Evolutionary conservation across 306 rosid genomes (phyloP), one percentile per base, ranked within the genome.

Genomic region (Leucaena leucocephala): DNA sequence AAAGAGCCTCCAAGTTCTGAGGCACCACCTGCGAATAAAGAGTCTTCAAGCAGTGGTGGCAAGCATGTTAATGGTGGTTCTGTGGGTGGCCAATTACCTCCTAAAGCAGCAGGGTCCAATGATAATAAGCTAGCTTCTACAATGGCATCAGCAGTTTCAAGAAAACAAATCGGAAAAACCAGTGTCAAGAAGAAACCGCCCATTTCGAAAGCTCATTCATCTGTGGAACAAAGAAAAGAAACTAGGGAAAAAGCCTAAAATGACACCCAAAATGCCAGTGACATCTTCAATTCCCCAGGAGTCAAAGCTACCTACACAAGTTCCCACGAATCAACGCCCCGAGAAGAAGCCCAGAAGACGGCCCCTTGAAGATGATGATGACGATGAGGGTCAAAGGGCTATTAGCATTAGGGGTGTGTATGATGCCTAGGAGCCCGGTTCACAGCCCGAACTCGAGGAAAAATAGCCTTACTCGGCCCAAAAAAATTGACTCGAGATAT

Each of bases 251-350:
- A 81, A 13, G 80, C 87, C 90, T 63, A 94, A 84, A 77, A 48
- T 86, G 78, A 36, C 82, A 59, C 86, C 90, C 6, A 92, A 82
- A 83, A 92, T 78, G 71, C 82, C 88, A n/a, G 79, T 85, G 54
- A 73, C 85, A 63, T 65, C 89, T n/a, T 65, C 91, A 76, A 91
- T 75, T 85, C 80, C 89, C 74, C 93, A 89, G 93, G 77, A 81
- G 19, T 84, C 74, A 76, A 94, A 85, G 84, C 92, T 90, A 8
- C 89, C 78, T 74, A 87, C 78, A 77, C 88, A 81, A 72, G 62
- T 71, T 66, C 77, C 85, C 39, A 84, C 80, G 16, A 81, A 66
- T 62, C 81, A 79, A 40, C 90, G 73, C 49, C 95, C 90, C 59
- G 86, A 84, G 86, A 92, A 80, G 79, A 91, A 83, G 72, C 88